Conservation (phyloP, 129 eudicot genomes). For the Chrysanthemum seticuspe region DNA sequence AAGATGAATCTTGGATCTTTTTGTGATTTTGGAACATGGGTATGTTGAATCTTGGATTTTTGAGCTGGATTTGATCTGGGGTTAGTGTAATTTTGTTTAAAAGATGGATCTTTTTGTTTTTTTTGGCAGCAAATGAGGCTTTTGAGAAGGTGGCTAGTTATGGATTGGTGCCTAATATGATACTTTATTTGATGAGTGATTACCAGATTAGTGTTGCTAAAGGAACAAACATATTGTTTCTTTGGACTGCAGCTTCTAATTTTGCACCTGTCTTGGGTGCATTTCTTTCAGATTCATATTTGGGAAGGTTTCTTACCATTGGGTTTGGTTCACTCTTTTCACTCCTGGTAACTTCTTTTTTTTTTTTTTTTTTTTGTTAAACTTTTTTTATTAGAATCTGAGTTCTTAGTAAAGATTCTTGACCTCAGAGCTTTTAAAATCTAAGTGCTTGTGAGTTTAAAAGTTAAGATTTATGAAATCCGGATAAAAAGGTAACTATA, state of each 20-base stretch:
- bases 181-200: constrained; percentile 65
- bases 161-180: constrained; percentile 84
- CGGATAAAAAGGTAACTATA: no score
- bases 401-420: no score
- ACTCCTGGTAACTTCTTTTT: constrained; percentile 37
- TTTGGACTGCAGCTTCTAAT: constrained; percentile 83
- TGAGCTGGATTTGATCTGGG: constrained; percentile 17
- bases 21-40: not conserved
- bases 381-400: no score
- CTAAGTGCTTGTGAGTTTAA: no score
- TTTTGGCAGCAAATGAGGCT: constrained; percentile 71
- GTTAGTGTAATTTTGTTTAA: not conserved
- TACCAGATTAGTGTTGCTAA: constrained; percentile 67
- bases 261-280: constrained; percentile 80
- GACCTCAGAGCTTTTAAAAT: no score
- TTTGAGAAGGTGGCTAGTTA: constrained; percentile 94
- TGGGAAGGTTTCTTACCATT: constrained; percentile 78
- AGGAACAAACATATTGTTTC: constrained; percentile 59
- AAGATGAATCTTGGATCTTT: constrained; percentile 8
- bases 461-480: no score
- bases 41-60: constrained; percentile 22
- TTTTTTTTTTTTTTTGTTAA: not conserved
- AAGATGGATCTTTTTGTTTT: not conserved
- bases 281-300: constrained; percentile 75
- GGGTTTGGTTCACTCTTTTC: constrained; percentile 60